Evolutionary conservation across 129 eudicot genomes (phyloP).

Genomic region (Flaveria sonorensis): DNA sequence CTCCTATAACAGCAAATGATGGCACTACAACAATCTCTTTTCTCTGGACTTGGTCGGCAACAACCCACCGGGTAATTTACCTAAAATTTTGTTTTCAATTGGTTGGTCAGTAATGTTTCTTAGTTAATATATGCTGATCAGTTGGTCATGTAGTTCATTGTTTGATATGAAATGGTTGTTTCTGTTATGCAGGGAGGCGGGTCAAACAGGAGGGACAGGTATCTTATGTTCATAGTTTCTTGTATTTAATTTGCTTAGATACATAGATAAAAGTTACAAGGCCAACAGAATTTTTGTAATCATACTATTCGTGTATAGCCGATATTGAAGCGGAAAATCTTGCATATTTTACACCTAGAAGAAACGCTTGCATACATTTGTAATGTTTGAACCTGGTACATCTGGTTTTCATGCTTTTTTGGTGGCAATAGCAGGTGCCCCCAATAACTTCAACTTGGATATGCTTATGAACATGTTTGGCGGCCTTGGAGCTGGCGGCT

Average conservation of each 20-base stretch:
- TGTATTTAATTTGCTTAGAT: conserved; percentile 9
- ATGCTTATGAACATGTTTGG: conserved; percentile 84
- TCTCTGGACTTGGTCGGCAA: conserved; percentile 54
- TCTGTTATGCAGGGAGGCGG: conserved; percentile 46
- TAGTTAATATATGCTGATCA: neutral
- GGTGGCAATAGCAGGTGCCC: conserved; percentile 40
- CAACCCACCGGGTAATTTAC: conserved; percentile 46
- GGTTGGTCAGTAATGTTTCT: neutral
- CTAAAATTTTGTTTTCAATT: neutral
- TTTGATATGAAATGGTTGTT: conserved; percentile 8
- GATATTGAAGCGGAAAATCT: neutral
- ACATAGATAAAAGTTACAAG: neutral
- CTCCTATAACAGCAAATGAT: conserved; percentile 51
- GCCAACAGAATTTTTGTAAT: neutral
- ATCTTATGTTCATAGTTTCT: neutral
- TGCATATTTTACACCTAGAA: neutral
- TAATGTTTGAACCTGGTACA: neutral
- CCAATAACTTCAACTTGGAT: conserved; percentile 53
- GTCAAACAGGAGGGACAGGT: conserved; percentile 53
- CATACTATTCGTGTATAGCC: neutral
- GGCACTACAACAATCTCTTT: conserved; percentile 51
- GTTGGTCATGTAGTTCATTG: neutral
- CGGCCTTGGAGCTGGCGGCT: conserved; percentile 67
- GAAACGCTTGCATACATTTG: neutral
- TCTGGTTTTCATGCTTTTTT: neutral